These are phyloP conservation scores for Cryphonectria naterciae DNA, from an alignment of 2,329 filamentous ascomycete species.

Conservation along the genomic window DNA sequence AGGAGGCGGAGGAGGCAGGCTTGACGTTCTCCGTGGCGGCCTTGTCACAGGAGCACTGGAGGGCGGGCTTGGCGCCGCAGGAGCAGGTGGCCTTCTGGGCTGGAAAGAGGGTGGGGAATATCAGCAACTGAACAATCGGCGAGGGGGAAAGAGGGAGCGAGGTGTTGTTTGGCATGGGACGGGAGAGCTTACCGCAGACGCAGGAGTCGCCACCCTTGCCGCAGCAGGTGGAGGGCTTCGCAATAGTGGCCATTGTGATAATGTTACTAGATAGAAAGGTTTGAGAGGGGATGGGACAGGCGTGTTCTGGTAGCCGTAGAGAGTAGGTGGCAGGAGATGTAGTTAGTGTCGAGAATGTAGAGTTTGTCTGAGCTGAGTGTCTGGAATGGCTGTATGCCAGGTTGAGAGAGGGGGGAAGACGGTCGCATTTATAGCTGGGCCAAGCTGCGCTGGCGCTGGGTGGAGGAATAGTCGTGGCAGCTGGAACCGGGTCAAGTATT, in stretches of 20 bases:
- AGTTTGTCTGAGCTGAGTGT: no score
- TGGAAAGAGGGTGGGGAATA: not conserved
- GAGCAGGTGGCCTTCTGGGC: conserved; percentile 58
- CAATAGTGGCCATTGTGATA: conserved; percentile 39
- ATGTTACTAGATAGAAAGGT: conserved; percentile 13
- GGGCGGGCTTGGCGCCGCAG: conserved; percentile 79
- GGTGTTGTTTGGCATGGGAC: not conserved
- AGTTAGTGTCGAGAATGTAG: not conserved
- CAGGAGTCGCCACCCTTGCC: conserved; percentile 57
- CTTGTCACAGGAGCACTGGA: conserved; percentile 80
- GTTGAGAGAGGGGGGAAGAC: not conserved
- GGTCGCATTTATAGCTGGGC: conserved; percentile 21
- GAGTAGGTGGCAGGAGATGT: not conserved
- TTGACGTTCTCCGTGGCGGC: conserved; percentile 70
- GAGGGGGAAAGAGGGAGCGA: conserved; percentile 13
- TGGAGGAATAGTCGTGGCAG: conserved; percentile 1
- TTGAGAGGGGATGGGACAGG: conserved; percentile 8
- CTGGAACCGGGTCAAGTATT: not conserved
- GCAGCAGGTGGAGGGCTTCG: conserved; percentile 57
- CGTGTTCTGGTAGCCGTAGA: not conserved
- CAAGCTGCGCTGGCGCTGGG: not conserved
- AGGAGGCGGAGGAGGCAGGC: conserved; percentile 60
- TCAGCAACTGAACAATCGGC: conserved; percentile 7
- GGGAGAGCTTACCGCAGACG: conserved; percentile 57
- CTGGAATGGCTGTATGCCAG: not conserved